Base-by-base conservation (phyloP, 2,329 filamentous ascomycete species). In the Hortaea sp. region DNA sequence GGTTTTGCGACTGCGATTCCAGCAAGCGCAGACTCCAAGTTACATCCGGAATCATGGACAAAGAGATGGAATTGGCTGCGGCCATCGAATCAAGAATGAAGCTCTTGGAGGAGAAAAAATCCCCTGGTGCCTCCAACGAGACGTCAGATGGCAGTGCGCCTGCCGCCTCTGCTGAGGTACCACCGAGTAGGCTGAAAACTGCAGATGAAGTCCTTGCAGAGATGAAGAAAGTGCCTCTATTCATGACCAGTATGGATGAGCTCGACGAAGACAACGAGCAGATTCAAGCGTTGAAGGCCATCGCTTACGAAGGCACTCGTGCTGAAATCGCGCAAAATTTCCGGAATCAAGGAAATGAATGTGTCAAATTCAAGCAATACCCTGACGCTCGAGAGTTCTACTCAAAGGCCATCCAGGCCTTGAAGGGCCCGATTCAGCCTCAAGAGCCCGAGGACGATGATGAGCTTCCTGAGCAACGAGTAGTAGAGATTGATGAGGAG, bases 301-400 rank as follows among this genome's bases (percentile, higher is more conserved):
- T 98, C 35, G 87, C 88, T 29, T 95, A 95, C 63, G 92, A 98
- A 69, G 94, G 92, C 13, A 89, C 88, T 6, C 81, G 86, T 42
- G 75, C 82, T 7, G 90, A 97, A 64, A 83, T 94, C 51, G 85
- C 82, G 13, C 69, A 77, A 39, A 87, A 87, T 53, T 95, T 95
- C 71, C 88, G 92, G 59, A 84, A 90, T 63, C 85, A 88, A 55
- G 92, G 92, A 31, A 98, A 98, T 64, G 90, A 97, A 58, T 82
- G 79, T 59, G 94, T 94, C 75, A 77, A 57, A 32, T 74, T 74
- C 46, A 82, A 81, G 65, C 74, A 79, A 41, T 95, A 84, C 80
- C 72, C 67, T 28, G 88, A 97, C 65, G 92, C 89, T 4, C 83
- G 84, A 62, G 88, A 95, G 65, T 95, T 89, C 65, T 98, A 98